These are phyloP conservation scores for Cladophialophora carrionii DNA, from an alignment of 2,329 filamentous ascomycete genomes.

Conservation along the genomic window DNA sequence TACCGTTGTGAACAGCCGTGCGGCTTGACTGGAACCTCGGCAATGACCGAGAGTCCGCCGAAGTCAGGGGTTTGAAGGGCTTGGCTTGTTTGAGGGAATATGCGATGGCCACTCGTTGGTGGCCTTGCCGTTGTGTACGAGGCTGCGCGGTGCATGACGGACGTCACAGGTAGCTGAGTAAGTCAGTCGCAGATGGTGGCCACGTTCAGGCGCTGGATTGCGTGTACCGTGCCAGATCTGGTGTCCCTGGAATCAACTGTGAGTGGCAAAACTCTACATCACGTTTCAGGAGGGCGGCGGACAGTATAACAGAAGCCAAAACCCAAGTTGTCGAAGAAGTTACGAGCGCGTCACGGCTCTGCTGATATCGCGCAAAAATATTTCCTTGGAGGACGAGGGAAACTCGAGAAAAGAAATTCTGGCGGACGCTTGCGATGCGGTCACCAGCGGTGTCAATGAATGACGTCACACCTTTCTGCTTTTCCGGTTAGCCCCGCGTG, in stretches of 20 bases:
- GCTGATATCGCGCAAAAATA: background rate
- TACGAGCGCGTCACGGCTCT: background rate
- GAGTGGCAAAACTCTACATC: background rate
- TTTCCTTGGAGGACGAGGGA: background rate
- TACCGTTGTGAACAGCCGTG: conserved; percentile 16
- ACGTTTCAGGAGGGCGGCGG: background rate
- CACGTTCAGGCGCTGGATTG: background rate
- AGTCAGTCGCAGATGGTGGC: background rate
- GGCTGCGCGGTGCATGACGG: conserved; percentile 9
- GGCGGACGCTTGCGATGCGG: background rate
- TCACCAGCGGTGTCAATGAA: conserved; percentile 36
- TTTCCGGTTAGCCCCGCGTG: background rate
- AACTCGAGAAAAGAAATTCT: background rate
- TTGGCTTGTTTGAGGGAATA: conserved; percentile 1
- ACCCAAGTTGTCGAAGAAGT: background rate
- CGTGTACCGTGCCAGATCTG: background rate
- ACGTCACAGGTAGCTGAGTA: conserved; percentile 1
- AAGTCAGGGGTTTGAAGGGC: background rate
- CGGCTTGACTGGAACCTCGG: background rate
- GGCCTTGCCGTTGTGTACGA: background rate
- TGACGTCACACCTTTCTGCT: conserved; percentile 25
- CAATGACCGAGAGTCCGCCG: conserved; percentile 12
- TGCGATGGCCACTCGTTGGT: background rate
- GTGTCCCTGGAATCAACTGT: background rate
- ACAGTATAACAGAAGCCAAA: background rate